phyloP scores from a whole-genome alignment of 2,329 filamentous ascomycete species.

The Monosporascus cannonballus region DNA sequence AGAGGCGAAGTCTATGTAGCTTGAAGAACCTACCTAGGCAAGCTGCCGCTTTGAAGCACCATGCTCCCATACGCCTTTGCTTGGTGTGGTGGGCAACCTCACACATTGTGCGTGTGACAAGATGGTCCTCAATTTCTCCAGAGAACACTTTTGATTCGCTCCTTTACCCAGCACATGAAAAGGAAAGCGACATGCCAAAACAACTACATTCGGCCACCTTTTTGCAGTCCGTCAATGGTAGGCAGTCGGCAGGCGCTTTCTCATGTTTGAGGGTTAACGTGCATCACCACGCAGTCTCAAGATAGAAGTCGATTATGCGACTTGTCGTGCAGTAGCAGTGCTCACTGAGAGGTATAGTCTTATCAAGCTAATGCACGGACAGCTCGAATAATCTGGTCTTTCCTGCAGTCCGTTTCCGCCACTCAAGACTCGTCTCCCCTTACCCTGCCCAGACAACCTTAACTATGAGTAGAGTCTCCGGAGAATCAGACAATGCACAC shows the following conservation, averaged over 20 bases:
- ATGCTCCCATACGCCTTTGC: slow-evolving; percentile 4
- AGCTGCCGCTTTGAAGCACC: neutral
- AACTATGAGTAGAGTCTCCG: slow-evolving; percentile 14
- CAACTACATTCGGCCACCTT: no score
- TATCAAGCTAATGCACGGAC: neutral
- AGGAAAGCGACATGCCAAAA: no score
- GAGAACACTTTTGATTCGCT: slow-evolving; percentile 5
- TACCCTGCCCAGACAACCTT: slow-evolving; percentile 18
- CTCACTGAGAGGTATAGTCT: neutral
- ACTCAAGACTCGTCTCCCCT: slow-evolving; percentile 19
- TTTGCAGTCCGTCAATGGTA: no score
- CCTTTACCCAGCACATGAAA: neutral
- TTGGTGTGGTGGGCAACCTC: slow-evolving; percentile 8
- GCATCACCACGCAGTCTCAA: no score
- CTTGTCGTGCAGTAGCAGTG: no score
- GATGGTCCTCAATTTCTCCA: slow-evolving; percentile 21
- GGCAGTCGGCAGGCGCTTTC: no score
- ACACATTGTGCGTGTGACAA: slow-evolving; percentile 23
- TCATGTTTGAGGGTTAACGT: no score
- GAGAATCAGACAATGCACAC: slow-evolving; percentile 22
- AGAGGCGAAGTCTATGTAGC: no score
- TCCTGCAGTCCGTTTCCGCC: slow-evolving; percentile 2
- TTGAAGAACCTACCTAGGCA: no score
- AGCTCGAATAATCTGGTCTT: neutral
- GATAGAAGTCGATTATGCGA: no score